Percentiles rank a stretch among this genome's conserved stretches.
Evolutionary conservation across 1,284 basidiomycete genomes (phyloP).

Genomic region (Clitocybe nebularis): DNA sequence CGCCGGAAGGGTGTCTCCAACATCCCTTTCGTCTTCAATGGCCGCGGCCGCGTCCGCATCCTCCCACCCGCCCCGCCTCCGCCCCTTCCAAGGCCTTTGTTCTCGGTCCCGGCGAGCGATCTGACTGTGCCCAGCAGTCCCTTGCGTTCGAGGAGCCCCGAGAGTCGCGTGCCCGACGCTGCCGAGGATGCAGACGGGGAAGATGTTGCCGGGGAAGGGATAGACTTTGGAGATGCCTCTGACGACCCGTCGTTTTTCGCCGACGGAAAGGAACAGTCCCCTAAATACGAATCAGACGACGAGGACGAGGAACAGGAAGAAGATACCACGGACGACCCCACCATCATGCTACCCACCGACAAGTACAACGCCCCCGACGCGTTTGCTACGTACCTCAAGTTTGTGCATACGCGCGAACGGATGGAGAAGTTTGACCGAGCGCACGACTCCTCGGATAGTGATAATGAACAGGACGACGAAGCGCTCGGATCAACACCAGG

Average conservation of each 20-base stretch:
- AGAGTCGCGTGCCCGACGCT: constrained; percentile 13
- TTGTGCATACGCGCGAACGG: constrained; percentile 17
- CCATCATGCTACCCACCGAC: constrained; percentile 16
- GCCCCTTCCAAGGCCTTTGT: constrained; percentile 27
- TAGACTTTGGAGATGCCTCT: constrained; percentile 7
- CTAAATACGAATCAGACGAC: constrained; percentile 6
- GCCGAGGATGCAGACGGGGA: constrained; percentile 22
- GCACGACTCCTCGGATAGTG: constrained; percentile 3
- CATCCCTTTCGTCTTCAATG: constrained; percentile 53
- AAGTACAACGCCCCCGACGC: constrained; percentile 26
- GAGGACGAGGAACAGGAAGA: constrained; percentile 17
- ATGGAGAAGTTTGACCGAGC: too few species aligned
- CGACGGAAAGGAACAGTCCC: constrained; percentile 15
- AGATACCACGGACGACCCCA: constrained; percentile 16
- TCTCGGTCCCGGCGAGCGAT: constrained; percentile 17
- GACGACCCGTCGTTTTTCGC: constrained; percentile 14
- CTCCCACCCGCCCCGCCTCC: constrained; percentile 21
- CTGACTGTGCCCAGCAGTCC: constrained; percentile 9
- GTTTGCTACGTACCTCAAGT: constrained; percentile 27
- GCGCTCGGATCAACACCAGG: constrained; percentile 16
- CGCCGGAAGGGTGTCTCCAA: constrained; percentile 54
- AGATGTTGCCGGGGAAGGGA: constrained; percentile 13
- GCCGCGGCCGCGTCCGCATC: constrained; percentile 41
- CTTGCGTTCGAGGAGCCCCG: constrained; percentile 6
- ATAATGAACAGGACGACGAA: constrained; percentile 17